Evolutionary conservation across 306 rosid species (phyloP).

Genomic region (Datisca glomerata): DNA sequence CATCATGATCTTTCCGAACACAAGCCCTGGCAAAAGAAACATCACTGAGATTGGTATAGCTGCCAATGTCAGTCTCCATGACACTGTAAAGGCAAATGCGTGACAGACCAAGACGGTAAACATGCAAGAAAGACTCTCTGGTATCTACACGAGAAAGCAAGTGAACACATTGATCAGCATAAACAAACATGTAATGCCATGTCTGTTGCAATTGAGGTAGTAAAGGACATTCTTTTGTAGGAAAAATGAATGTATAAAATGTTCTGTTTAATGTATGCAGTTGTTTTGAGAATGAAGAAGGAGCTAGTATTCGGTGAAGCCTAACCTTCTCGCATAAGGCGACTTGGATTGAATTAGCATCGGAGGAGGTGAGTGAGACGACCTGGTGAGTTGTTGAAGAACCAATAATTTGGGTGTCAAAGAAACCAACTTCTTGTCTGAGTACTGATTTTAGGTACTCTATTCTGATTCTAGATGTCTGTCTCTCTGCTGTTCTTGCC

Average conservation of each 20-base stretch:
- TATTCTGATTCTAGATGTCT: constrained; percentile 67
- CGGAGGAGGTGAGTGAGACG: constrained; percentile 60
- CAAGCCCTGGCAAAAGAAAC: constrained; percentile 55
- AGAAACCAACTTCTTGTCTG: constrained; percentile 82
- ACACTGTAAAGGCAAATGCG: constrained; percentile 40
- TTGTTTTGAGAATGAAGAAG: too few relatives aligned
- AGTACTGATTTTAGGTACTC: constrained; percentile 77
- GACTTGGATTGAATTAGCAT: constrained; percentile 74
- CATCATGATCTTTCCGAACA: constrained; percentile 44
- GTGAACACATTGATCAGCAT: constrained; percentile 4
- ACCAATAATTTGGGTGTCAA: constrained; percentile 54
- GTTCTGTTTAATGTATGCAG: too few relatives aligned
- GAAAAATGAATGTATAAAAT: too few relatives aligned
- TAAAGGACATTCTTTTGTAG: background rate
- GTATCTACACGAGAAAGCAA: constrained; percentile 42
- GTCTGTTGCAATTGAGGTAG: too few relatives aligned
- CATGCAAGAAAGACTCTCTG: constrained; percentile 62
- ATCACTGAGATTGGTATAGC: constrained; percentile 58
- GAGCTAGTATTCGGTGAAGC: background rate
- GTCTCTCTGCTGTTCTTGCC: constrained; percentile 90
- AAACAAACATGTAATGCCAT: constrained; percentile 7
- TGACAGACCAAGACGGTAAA: constrained; percentile 72
- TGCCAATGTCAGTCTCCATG: constrained; percentile 63
- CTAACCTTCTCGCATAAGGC: constrained; percentile 72
- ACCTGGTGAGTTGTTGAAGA: constrained; percentile 74